Evolutionary conservation across 352 stramenopile species (phyloP), one percentile per base, ranked within the genome.

Genomic region (Globisporangium acanthophoron): DNA sequence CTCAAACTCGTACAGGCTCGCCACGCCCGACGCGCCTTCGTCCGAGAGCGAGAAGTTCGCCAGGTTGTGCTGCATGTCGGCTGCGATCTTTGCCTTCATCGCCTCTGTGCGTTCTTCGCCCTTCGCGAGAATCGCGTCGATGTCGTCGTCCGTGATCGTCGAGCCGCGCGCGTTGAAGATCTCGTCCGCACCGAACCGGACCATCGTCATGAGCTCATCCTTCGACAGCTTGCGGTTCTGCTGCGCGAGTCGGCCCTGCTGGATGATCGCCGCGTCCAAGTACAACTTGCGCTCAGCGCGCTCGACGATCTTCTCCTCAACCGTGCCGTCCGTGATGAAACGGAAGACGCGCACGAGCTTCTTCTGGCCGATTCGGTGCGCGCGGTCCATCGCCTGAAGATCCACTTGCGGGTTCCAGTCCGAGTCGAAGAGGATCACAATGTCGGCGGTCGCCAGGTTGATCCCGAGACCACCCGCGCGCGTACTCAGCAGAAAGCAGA

Each of bases 351-450:
- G 96, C 54, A 99, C 97, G 16, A 81, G 93, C 75, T 99, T 99
- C 31, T 85, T 99, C 73, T 99, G 96, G 11, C 97, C 97, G 64
- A 99, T 99, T 52, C 97, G 88, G 76, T 99, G 96, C 0, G 97
- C 97, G 33, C 97, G 84, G 70, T 98, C 97, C 94, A 98, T 98
- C 3, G 97, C 97, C 73, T 99, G 98, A 6, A 99, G 73, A 89
- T 99, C 97, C 54, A 96, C 92, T 70, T 99, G 96, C 20, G 97
- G 97, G 80, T 99, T 99, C 96, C 96, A 99, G 71, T 99, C 96
- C 52, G 80, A 96, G 69, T 99, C 97, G 65, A 96, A 99, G 5
- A 99, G 68, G 55, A 99, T 99, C 20, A 99, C 97, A 54, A 98
- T 97, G 75, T 99, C 97, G 16, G 97, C 98, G 5, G 97, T 99